Percentiles rank a stretch among this genome's conserved stretches.
Evolutionary conservation across 208 protist genomes (phyloP).

Genomic region (Trichomonas vaginalis): DNA sequence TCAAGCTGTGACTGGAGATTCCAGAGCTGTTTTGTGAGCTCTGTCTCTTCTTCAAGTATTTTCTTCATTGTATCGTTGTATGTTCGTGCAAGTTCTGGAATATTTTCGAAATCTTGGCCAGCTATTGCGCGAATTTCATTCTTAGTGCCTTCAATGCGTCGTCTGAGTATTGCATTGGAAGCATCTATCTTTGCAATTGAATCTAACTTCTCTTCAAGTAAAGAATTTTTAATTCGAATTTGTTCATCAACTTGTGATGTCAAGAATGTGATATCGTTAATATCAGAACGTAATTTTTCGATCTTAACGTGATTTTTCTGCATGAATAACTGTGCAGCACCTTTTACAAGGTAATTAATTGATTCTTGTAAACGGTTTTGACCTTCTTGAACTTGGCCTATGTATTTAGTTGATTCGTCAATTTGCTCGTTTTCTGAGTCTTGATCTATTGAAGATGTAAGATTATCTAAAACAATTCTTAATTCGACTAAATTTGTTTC

Average conservation of each 20-base stretch:
- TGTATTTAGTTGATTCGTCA: background rate
- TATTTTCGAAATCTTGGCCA: background rate
- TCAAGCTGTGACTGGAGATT: background rate
- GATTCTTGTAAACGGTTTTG: background rate
- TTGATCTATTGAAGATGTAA: background rate
- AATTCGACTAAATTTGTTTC: background rate
- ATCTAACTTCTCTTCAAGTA: background rate
- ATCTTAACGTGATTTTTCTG: background rate
- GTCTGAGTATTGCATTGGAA: background rate
- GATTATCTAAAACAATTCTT: background rate
- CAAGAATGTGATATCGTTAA: background rate
- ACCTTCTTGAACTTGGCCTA: background rate
- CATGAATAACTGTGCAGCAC: background rate
- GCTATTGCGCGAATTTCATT: background rate
- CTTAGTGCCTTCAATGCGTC: background rate
- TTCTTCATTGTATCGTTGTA: background rate
- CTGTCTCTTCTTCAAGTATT: background rate
- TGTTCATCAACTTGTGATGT: background rate
- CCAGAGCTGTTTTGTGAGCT: background rate
- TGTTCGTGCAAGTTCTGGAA: background rate
- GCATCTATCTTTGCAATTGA: background rate
- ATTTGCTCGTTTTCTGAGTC: background rate
- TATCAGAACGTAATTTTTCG: background rate
- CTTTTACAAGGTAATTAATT: background rate
- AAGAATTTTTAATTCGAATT: background rate